These are phyloP conservation scores for Jackrogersella minutella DNA, from an alignment of 495 filamentous ascomycete species.

Conservation along the genomic window DNA sequence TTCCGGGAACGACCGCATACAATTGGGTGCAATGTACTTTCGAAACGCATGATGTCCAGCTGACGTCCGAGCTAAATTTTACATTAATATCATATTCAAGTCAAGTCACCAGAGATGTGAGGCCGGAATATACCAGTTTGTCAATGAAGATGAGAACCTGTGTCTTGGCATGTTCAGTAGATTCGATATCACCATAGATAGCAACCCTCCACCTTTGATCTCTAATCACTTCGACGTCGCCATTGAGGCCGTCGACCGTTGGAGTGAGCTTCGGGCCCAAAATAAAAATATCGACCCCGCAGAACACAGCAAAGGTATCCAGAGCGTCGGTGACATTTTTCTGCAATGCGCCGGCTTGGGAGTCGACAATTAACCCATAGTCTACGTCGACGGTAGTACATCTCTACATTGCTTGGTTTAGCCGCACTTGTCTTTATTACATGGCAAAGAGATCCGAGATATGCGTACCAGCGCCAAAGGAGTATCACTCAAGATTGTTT, in stretches of 20 bases:
- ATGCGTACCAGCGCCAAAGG: constrained; percentile 83
- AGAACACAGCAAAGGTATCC: constrained; percentile 81
- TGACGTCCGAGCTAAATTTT: constrained; percentile 78
- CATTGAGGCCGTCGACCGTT: constrained; percentile 68
- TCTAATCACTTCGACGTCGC: constrained; percentile 58
- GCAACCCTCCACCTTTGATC: constrained; percentile 88
- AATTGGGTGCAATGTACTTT: constrained; percentile 85
- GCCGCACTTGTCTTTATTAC: constrained; percentile 25
- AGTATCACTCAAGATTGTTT: constrained; percentile 83
- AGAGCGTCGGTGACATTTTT: constrained; percentile 78
- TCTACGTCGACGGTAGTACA: constrained; percentile 94
- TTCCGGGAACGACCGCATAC: constrained; percentile 91
- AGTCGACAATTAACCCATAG: constrained; percentile 82
- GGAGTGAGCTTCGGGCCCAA: constrained; percentile 79
- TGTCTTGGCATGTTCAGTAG: constrained; percentile 95
- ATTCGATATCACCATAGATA: constrained; percentile 95
- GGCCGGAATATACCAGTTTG: constrained; percentile 76
- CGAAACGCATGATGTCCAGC: constrained; percentile 82
- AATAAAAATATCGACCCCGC: constrained; percentile 95
- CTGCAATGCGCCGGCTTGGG: constrained; percentile 69
- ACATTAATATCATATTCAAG: constrained; percentile 30
- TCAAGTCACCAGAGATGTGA: constrained; percentile 2
- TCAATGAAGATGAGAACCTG: constrained; percentile 96
- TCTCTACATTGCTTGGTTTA: constrained; percentile 65
- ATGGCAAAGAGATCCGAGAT: constrained; percentile 19